Evolutionary conservation across 192 early-diverging fungal genomes (phyloP), one percentile per base, ranked within the genome.

Genomic region (Jimgerdemannia flammicorona): DNA sequence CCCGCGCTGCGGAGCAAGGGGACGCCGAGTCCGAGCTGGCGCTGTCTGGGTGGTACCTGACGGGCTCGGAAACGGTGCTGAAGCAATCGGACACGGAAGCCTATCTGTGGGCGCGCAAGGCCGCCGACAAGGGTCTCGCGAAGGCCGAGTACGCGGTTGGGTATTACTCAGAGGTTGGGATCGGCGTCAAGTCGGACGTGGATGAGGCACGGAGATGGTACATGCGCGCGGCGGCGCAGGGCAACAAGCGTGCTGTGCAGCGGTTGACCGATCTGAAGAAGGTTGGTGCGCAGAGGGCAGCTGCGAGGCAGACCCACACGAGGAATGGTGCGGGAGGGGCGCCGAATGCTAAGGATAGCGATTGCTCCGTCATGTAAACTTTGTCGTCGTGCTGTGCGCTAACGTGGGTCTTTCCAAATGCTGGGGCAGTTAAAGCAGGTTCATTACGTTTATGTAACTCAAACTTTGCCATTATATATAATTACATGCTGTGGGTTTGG

Each of bases 81-180:
- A 87, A 87, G 72, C 96, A 96, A 83, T 95, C 88, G 73, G 97
- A 99, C 81, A 89, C 87, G 29, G 94, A 99, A 80, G 97, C 98
- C n/a, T 99, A 97, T 78, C 83, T 95, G 74, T 99, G 98, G 98
- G 97, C 98, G 18, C 89, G 95, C 19, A 94, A 95, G 72, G 95
- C 98, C 17, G 98, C 98, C 2, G 96, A 98, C 77, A 97, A 94
- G 81, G 94, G 95, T 11, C 85, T 95, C 41, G 91, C 96, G 14
- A 97, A 97, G 83, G 98, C 97, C 17, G 97, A 99, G 80, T 99
- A 95, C 76, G 96, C 97, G 3, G 93, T 99, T 7, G 98, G 95
- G 6, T 98, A 98, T 81, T 99, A 95, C 80, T 88, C 89, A 54
- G 96, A 99, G 83, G 89, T 86, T 70, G 97, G 96, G 42, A 93